Conservation (phyloP, 169 alveolate genomes). For the Cryptosporidium canis region DNA sequence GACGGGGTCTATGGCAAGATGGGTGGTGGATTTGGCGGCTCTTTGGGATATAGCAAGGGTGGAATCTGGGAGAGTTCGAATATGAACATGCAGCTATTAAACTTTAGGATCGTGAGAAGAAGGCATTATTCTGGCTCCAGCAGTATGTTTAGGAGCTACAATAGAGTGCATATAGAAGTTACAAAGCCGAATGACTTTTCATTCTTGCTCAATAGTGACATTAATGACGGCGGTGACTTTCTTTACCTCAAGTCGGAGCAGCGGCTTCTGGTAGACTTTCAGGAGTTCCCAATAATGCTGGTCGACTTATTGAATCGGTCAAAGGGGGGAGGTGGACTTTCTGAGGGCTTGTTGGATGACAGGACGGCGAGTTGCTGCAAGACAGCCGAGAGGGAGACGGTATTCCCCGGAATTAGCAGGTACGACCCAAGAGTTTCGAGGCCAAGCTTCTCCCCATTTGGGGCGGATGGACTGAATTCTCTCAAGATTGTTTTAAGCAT, state of each 20-base stretch:
- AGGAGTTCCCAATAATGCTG: constrained; percentile 70
- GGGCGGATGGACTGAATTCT: not conserved
- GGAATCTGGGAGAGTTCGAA: constrained; percentile 25
- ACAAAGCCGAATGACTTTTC: constrained; percentile 63
- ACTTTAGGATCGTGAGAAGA: constrained; percentile 34
- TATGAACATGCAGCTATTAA: constrained; percentile 13
- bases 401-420: constrained; percentile 11
- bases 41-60: not conserved
- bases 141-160: not conserved
- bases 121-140: constrained; percentile 5
- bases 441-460: not conserved
- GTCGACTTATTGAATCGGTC: constrained; percentile 59
- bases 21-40: not conserved
- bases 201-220: constrained; percentile 16
- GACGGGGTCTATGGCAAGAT: not conserved
- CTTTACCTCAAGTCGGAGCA: constrained; percentile 73
- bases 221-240: constrained; percentile 69
- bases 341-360: not conserved
- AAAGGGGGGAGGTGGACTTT: not conserved
- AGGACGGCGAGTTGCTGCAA: not conserved
- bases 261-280: constrained; percentile 75
- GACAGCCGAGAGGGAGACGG: not conserved
- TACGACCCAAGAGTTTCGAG: not conserved
- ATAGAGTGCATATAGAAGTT: constrained; percentile 21
- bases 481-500: constrained; percentile 17